Percentiles rank a stretch among this genome's conserved stretches.
Evolutionary conservation across 306 rosid species (phyloP).

Genomic region (Casuarina equisetifolia): DNA sequence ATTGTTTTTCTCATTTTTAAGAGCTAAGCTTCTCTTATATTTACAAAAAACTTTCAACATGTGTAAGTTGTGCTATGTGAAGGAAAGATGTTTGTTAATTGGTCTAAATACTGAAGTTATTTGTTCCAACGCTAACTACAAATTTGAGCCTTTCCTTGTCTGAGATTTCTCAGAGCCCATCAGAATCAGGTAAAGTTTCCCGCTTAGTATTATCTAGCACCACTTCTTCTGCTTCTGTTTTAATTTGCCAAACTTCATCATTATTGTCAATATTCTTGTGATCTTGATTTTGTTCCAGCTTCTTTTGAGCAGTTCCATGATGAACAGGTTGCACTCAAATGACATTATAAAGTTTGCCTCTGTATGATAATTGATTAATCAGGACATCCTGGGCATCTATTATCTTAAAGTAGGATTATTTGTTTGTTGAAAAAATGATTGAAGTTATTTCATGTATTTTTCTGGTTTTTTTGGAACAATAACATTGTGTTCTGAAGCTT

Average conservation of each 20-base stretch:
- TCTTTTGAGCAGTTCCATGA: slow-evolving; percentile 10
- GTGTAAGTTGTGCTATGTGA: not conserved
- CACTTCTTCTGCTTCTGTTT: not conserved
- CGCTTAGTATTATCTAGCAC: not conserved
- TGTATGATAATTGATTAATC: slow-evolving; percentile 17
- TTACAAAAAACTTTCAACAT: not conserved
- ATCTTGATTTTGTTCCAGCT: slow-evolving; percentile 1
- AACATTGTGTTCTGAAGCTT: slow-evolving; percentile 5
- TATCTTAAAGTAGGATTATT: not conserved
- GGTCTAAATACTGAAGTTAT: not conserved
- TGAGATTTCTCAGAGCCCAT: not conserved
- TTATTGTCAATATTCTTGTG: not conserved
- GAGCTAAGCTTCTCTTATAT: not conserved
- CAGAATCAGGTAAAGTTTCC: not conserved
- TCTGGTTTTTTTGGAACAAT: not conserved
- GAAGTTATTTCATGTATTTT: not conserved
- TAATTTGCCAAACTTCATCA: not conserved
- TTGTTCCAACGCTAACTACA: not conserved
- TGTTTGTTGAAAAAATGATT: slow-evolving; percentile 5
- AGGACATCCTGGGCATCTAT: slow-evolving; percentile 2
- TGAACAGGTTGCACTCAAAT: slow-evolving; percentile 8
- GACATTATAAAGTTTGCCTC: slow-evolving; percentile 7
- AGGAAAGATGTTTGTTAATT: not conserved
- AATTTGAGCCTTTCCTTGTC: not conserved
- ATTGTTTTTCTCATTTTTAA: not conserved